phyloP scores from a whole-genome alignment of 176 grass and related monocot species.

The Typha latifolia region DNA sequence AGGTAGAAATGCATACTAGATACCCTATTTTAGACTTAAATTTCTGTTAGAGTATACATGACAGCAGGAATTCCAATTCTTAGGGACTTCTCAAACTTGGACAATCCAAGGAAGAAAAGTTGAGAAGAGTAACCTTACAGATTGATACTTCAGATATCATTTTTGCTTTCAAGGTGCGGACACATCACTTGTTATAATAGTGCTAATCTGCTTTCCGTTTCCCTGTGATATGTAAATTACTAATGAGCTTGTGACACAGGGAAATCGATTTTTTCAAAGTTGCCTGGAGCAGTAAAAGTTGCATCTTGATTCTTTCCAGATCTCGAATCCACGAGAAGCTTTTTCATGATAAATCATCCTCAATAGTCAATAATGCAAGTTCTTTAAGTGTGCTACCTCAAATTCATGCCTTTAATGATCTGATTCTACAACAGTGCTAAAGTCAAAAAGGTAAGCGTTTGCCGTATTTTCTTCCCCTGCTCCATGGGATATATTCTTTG shows the following conservation, averaged over 20 bases:
- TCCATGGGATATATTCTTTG: too few relatives aligned
- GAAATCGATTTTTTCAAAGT: background rate
- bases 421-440: too few relatives aligned
- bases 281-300: background rate
- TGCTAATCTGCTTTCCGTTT: background rate
- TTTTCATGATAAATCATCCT: too few relatives aligned
- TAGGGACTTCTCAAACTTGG: slow-evolving; percentile 77
- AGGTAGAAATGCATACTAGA: slow-evolving; percentile 36
- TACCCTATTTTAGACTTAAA: background rate
- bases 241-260: background rate
- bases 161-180: slow-evolving; percentile 72
- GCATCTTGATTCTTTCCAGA: too few relatives aligned
- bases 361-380: too few relatives aligned
- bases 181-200: slow-evolving; percentile 4
- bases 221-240: background rate
- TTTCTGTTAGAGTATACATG: background rate
- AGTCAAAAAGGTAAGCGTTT: too few relatives aligned
- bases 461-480: too few relatives aligned
- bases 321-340: too few relatives aligned
- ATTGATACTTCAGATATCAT: slow-evolving; percentile 78
- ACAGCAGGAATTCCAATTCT: slow-evolving; percentile 12
- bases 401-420: too few relatives aligned
- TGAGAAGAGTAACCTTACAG: slow-evolving; percentile 57
- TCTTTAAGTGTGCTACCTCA: too few relatives aligned
- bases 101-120: slow-evolving; percentile 65